Evolutionary conservation across 139 green algal genomes (phyloP).

Genomic region (Coccomyxa sp.): DNA sequence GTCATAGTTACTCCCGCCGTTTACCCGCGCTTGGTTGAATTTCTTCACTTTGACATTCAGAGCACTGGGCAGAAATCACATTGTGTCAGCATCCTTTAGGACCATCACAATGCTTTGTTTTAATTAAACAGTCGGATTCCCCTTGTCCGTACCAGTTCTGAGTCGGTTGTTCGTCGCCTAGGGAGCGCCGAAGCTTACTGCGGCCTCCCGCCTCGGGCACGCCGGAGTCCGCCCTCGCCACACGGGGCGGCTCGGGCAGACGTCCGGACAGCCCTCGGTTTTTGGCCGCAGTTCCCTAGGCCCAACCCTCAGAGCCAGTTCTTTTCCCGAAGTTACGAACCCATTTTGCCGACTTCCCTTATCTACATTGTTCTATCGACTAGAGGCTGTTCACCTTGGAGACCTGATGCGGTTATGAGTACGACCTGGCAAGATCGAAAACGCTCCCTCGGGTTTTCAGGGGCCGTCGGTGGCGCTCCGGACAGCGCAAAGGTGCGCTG

Average conservation of each 20-base stretch:
- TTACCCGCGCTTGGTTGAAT: slow-evolving; percentile 95
- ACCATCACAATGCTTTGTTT: slow-evolving; percentile 95
- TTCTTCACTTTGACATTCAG: slow-evolving; percentile 97
- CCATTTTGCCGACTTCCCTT: slow-evolving; percentile 96
- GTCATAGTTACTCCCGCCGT: slow-evolving; percentile 91
- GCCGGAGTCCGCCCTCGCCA: slow-evolving; percentile 20
- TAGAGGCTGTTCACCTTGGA: slow-evolving; percentile 96
- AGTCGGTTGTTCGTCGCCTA: slow-evolving; percentile 83
- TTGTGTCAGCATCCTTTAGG: slow-evolving; percentile 89
- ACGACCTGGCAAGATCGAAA: slow-evolving; percentile 78
- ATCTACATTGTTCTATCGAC: slow-evolving; percentile 94
- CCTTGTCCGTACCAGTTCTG: slow-evolving; percentile 95
- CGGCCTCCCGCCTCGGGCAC: slow-evolving; percentile 58
- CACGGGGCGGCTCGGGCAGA: no score
- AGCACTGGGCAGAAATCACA: slow-evolving; percentile 98
- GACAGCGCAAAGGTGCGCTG: slow-evolving; percentile 80
- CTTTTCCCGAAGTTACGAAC: slow-evolving; percentile 96
- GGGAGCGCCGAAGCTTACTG: slow-evolving; percentile 62
- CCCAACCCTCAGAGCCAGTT: slow-evolving; percentile 92
- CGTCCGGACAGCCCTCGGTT: slow-evolving; percentile 57
- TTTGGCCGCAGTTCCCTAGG: slow-evolving; percentile 63
- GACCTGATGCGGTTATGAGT: slow-evolving; percentile 96
- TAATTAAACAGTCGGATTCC: slow-evolving; percentile 98
- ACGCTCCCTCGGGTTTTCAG: slow-evolving; percentile 83
- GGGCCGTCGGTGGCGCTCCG: slow-evolving; percentile 78